Conservation (phyloP, 2,329 filamentous ascomycete genomes). For the Cercospora nicotianae region DNA sequence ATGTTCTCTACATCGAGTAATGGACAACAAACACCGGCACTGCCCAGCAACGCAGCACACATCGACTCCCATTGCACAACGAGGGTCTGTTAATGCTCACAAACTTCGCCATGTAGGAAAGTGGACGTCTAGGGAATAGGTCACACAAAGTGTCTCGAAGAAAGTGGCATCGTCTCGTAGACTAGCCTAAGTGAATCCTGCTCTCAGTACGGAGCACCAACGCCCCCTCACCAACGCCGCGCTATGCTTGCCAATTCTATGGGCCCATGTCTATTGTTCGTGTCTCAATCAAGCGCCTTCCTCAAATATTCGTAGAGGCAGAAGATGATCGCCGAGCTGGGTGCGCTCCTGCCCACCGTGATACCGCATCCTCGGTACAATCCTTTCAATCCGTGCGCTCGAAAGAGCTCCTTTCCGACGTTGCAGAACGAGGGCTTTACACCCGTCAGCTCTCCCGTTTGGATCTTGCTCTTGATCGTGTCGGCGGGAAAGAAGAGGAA, state of each 20-base stretch:
- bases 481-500: slow-evolving; percentile 97
- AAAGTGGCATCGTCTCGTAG: not conserved
- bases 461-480: slow-evolving; percentile 96
- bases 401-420: slow-evolving; percentile 75
- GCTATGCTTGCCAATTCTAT: slow-evolving; percentile 11
- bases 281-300: slow-evolving; percentile 53
- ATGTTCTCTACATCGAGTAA: slow-evolving; percentile 2
- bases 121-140: not conserved
- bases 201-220: not conserved
- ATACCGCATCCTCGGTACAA: slow-evolving; percentile 95
- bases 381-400: slow-evolving; percentile 75
- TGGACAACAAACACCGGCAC: not conserved
- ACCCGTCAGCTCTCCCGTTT: slow-evolving; percentile 66
- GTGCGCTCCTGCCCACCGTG: slow-evolving; percentile 81
- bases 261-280: not conserved
- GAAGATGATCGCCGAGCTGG: slow-evolving; percentile 98
- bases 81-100: not conserved
- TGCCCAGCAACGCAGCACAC: not conserved
- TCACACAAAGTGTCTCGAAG: not conserved
- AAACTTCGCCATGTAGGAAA: not conserved
- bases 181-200: not conserved
- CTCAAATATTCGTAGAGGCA: slow-evolving; percentile 89
- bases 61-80: not conserved
- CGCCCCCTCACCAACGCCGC: not conserved
- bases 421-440: slow-evolving; percentile 66